Base-by-base conservation (phyloP, 352 stramenopile genomes). In the Globisporangium nagaii region DNA sequence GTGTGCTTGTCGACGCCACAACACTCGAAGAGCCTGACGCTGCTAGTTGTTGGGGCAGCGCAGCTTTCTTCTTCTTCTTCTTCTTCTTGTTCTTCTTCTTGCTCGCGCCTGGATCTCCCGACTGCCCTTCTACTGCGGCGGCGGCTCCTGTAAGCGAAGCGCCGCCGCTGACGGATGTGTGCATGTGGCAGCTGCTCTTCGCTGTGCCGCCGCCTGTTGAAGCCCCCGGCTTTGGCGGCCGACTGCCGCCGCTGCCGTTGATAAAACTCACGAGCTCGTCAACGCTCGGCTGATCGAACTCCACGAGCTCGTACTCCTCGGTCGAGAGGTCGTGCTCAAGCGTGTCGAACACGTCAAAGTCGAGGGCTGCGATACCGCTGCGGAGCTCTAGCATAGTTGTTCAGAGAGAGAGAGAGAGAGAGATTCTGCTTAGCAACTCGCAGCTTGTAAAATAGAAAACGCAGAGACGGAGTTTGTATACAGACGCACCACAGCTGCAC, bases 181-280 rank as follows among this genome's bases (percentile, higher is more conserved):
- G 54, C 20, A 61, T 42, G 20, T 51, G 45, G 8, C 54, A 61
- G 13, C 42, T n/a, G n/a, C n/a, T 51, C 37, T 55, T 55, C 17
- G 19, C 47, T 15, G 27, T 51, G 22, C 49, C 31, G 13, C 15
- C 36, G 17, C 8, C 1, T 27, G 28, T 19, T 19, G 31, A 10
- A 6, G 49, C 17, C 37, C n/a, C 19, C 22, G 20, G 41, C 25
- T 22, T 39, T 40, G 5, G 42, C 12, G 65, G 73, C 4, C 58
- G 60, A 19, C 62, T 62, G 22, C 24, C 43, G 7, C 58, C 60
- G 36, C 72, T 82, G 27, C 81, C 81, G 32, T 91, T 91, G 60
- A 91, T 91, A 42, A 88, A 91, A 69, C 70, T 79, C 58, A 91
- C 72, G 53, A 91, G 68, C 45, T 91, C 81, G 45, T 91, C 81